Base-by-base conservation (phyloP, 441 rosid species). In the Populus trichocarpa region DNA sequence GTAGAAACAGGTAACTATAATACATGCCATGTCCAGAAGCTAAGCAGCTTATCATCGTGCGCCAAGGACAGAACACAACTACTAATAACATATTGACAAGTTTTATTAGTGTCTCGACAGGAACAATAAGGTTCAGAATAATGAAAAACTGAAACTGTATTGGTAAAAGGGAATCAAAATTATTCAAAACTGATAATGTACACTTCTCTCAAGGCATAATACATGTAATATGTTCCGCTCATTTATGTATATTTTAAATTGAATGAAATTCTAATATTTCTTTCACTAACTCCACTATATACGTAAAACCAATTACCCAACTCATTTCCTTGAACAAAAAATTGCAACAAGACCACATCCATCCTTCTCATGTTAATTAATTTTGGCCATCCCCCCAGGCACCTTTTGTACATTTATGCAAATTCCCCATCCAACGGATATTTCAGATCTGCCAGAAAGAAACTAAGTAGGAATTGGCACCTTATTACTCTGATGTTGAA, bases 141-240 rank as follows among this genome's bases (percentile, higher is more conserved):
- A 46, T 14, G 18, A 46, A 46, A 14, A 14, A 4, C 57, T 14
- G 20, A 14, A 46, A 46, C 57, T 46, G 57, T 46, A 4, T 8
- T n/a, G 5, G 67, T n/a, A 63, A 78, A 25, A 32, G 22, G n/a
- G 59, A 50, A 71, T 59, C 76, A 80, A 84, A 81, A 57, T 82
- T 84, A 77, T 65, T 83, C 87, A 84, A 85, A 89, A 89, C 85
- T 84, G 85, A 80, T 84, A 83, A 87, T 85, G 88, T 90, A 87
- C 93, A 87, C 35, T 82, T 86, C 70, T 61, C 79, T 73, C 75
- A 71, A 18, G 40, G 67, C 82, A 70, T 80, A 79, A 72, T 84
- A 82, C 83, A 86, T 64, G 82, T 80, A 75, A 79, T 61, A 71
- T 9, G 72, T 71, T 69, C 82, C 28, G 70, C 86, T 85, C 84